Conservation (phyloP, 106 monocot genomes). For the Posidonia australis region DNA sequence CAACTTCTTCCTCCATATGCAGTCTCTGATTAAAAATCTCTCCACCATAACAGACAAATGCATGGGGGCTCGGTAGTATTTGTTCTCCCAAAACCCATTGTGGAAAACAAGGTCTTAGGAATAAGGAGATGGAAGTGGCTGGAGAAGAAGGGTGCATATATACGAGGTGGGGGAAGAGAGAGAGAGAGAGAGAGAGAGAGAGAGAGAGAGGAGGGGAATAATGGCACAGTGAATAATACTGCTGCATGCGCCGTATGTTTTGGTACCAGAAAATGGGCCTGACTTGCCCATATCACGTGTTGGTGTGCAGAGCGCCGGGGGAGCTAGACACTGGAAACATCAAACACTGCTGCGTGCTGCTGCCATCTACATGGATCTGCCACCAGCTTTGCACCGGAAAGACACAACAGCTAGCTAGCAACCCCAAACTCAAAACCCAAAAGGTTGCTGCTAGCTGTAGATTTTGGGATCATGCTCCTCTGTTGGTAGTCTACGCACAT, state of each 20-base stretch:
- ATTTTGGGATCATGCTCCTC: no score
- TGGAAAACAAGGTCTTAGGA: slow-evolving; percentile 1
- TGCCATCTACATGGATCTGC: not conserved
- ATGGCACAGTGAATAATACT: slow-evolving; percentile 2
- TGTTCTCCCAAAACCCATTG: not conserved
- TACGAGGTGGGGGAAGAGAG: no score
- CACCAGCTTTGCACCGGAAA: not conserved
- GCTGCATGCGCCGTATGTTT: not conserved
- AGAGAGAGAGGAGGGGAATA: slow-evolving; percentile 1
- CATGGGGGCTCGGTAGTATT: not conserved
- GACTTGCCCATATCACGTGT: slow-evolving; percentile 1
- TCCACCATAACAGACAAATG: not conserved
- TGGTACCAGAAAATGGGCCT: not conserved
- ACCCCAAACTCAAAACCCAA: no score
- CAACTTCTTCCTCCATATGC: not conserved
- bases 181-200: no score
- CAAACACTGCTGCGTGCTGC: not conserved
- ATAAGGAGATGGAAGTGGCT: not conserved
- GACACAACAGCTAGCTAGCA: not conserved
- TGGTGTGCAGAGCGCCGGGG: not conserved
- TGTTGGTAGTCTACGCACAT: no score
- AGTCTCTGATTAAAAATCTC: not conserved
- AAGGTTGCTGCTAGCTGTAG: no score
- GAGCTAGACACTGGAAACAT: slow-evolving; percentile 5
- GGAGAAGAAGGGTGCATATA: not conserved